phyloP scores from a whole-genome alignment of 305 asterid species.

The Fraxinus angustifolia region DNA sequence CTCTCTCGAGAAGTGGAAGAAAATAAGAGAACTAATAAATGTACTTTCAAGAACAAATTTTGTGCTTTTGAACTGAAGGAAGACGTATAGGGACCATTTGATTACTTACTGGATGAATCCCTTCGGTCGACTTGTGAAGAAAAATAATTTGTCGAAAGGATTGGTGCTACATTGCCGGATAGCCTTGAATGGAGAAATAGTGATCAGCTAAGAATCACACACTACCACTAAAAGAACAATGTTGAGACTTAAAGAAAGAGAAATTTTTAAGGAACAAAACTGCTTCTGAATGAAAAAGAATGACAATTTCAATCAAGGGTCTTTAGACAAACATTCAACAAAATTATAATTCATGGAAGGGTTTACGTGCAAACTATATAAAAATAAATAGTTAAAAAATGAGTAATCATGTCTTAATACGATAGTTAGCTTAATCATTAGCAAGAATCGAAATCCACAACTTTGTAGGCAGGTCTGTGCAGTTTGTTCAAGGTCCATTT shows the following conservation, averaged over 20 bases:
- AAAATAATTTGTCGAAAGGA: not conserved
- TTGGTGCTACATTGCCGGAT: not conserved
- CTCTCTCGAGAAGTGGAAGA: slow-evolving; percentile 24
- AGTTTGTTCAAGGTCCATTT: no score
- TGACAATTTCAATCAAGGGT: not conserved
- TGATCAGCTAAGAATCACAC: not conserved
- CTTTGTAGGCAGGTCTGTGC: no score
- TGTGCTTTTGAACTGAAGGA: no score
- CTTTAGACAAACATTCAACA: not conserved
- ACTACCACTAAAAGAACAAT: not conserved
- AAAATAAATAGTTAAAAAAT: no score
- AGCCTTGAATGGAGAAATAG: not conserved
- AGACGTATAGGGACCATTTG: not conserved
- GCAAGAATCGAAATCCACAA: no score
- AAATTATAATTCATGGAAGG: no score
- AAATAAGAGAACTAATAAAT: not conserved
- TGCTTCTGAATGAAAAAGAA: no score
- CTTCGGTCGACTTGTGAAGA: not conserved
- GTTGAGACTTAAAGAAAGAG: not conserved
- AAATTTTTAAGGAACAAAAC: no score
- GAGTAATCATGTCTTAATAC: no score
- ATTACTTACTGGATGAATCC: not conserved
- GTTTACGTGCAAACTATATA: no score
- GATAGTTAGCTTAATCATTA: no score
- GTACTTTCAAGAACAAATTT: not conserved